Evolutionary conservation across 768 basidiomycete genomes (phyloP), one percentile per base, ranked within the genome.

Genomic region (Hygrophoropsis aurantiaca): DNA sequence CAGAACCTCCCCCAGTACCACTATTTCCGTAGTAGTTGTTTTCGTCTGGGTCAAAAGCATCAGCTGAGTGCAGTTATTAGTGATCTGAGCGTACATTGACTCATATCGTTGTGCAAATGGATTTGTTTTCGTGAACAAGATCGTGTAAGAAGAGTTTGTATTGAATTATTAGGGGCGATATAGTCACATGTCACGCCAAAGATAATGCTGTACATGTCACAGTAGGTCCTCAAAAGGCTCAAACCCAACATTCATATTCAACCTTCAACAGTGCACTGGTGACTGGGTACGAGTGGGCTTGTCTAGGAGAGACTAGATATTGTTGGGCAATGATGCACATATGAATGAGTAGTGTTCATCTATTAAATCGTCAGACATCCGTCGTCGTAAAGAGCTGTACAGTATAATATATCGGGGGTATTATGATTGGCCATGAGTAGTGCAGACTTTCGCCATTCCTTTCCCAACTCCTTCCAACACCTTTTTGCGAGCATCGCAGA

Each of bases 381-480:
- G 27, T 30, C 27, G 27, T 30, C 13, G 35, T 44, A 46, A 11
- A 25, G 27, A 39, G 43, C 18, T 40, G 32, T 23, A 38, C 23
- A 21, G 39, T 16, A 41, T 41, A 8, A 25, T 49, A 38, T 23
- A n/a, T 18, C 27, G 16, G 41, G 25, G n/a, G n/a, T n/a, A 24
- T 51, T 44, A 69, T 46, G 54, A 42, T 47, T 67, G 56, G 32
- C 60, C 57, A 35, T 79, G 71, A 10, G 65, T 69, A 30, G 72
- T 64, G 56, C 68, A 71, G 38, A 85, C 62, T 41, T 79, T 80
- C n/a, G 63, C 57, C 46, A 87, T 73, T 15, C 90, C 88, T 59
- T 85, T 89, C 23, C 80, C 82, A 34, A 84, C 69, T 21, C 87
- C 88, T 46, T 87, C 87, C 18, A 82, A 63, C 6, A 85, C 78